Percentiles rank a stretch among this genome's conserved stretches.
Evolutionary conservation across 768 basidiomycete genomes (phyloP).

Genomic region (Leccinum arenicola): DNA sequence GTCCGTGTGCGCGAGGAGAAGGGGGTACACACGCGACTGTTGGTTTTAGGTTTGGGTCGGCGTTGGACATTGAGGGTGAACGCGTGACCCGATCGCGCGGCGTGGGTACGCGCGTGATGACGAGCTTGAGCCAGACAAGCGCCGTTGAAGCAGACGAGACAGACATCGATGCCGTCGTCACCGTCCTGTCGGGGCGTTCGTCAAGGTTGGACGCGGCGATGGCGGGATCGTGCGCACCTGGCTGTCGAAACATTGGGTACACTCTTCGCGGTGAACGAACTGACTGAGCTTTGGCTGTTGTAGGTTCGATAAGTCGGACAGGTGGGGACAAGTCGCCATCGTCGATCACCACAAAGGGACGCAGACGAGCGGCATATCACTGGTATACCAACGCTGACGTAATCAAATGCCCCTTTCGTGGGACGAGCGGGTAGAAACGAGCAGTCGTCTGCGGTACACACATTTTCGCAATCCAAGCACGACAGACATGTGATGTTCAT

Average conservation of each 20-base stretch:
- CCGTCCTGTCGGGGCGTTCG: constrained; percentile 49
- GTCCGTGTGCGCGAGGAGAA: not conserved
- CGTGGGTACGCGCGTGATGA: constrained; percentile 75
- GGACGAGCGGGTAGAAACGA: no score
- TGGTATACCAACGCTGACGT: no score
- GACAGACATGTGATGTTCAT: no score
- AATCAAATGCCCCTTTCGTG: no score
- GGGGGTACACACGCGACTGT: constrained; percentile 58
- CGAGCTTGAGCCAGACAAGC: constrained; percentile 65
- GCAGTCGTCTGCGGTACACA: no score
- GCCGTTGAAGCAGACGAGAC: constrained; percentile 92
- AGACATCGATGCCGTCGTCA: constrained; percentile 80
- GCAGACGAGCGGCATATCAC: no score
- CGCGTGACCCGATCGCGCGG: constrained; percentile 65
- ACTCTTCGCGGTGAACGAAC: constrained; percentile 86
- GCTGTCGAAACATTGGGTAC: constrained; percentile 95
- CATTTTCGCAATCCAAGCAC: no score
- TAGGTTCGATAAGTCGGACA: constrained; percentile 46
- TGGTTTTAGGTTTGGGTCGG: constrained; percentile 52
- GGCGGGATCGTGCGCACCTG: constrained; percentile 51
- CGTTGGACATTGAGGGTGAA: constrained; percentile 83
- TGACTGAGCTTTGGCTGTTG: constrained; percentile 62
- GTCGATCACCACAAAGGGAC: not conserved
- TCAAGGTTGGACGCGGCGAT: constrained; percentile 2
- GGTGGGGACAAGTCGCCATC: constrained; percentile 49